Evolutionary conservation across 179 eudicot genomes (phyloP), one percentile per base, ranked within the genome.

Genomic region (Patellifolia procumbens): DNA sequence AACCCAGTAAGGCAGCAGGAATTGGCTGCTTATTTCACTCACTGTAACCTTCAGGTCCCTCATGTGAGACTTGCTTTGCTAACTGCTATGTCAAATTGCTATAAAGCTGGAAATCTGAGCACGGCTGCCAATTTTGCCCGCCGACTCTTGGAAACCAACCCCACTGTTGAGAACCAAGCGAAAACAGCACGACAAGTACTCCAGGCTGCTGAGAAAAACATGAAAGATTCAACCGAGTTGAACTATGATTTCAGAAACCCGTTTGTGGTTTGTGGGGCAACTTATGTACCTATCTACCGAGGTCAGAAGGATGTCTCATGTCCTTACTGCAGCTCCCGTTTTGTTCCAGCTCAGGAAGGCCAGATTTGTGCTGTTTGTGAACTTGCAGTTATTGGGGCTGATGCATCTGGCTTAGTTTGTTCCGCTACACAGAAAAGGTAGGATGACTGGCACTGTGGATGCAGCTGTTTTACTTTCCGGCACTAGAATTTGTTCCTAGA

Each of bases 241-340:
- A 92, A 92, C 70, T 92, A 92, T 65, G 94, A 92, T 72, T 92
- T 92, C 82, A 90, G 97, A 80, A 92, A 92, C 60, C 97, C 97
- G 0, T 90, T 92, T 81, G 94, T 90, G 35, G 87, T 92, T 46
- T 92, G 97, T 81, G 97, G 94, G 63, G 90, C 98, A 15, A 92
- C 98, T 5, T 87, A 93, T 73, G 91, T 89, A 26, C 98, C 98
- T 3, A 91, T 93, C 35, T 93, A 90, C 81, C 82, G 92, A 8
- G 98, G 98, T 26, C 98, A 93, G 73, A 93, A 87, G 76, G 91
- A 92, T 34, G 93, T 84, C 0, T 73, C 84, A 4, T 93, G 98
- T 79, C 98, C 98, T 4, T 93, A 90, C 72, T 93, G 98, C 28
- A 76, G 83, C 37, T 81, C 98, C 6, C 91, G 81, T 72, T 93